phyloP scores from a whole-genome alignment of 2,329 filamentous ascomycete species.

The Calonectria crousiana region DNA sequence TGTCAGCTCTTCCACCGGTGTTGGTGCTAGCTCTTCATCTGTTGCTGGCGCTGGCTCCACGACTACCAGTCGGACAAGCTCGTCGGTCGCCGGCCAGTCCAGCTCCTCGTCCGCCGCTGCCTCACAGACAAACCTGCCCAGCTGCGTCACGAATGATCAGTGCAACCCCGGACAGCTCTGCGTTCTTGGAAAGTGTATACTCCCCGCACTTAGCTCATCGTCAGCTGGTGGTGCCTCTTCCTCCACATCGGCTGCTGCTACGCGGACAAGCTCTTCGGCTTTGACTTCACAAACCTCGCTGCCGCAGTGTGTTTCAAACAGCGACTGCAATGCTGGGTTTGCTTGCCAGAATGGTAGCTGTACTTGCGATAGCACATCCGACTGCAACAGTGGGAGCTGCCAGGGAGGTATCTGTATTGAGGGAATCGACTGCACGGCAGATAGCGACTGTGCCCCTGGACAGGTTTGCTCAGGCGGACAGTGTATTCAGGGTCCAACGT shows the following conservation, averaged over 20 bases:
- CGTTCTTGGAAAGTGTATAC: neutral
- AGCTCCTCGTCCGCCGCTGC: neutral
- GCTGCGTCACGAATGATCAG: neutral
- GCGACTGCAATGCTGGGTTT: neutral
- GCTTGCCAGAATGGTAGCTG: constrained; percentile 5
- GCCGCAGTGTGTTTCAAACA: neutral
- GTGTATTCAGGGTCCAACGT: neutral
- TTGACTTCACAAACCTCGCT: neutral
- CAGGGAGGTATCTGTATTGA: neutral
- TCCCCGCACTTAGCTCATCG: neutral
- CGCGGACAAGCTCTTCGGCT: neutral
- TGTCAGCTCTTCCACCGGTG: neutral
- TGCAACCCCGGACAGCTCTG: neutral
- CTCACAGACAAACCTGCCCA: neutral
- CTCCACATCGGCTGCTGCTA: neutral
- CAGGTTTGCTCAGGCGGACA: neutral
- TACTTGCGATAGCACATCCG: neutral
- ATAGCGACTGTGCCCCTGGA: neutral
- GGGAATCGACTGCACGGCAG: neutral
- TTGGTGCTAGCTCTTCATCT: neutral
- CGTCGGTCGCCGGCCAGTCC: neutral
- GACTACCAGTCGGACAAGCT: neutral
- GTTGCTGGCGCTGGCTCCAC: neutral
- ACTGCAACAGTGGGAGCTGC: neutral
- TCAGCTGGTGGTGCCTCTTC: neutral